These are phyloP conservation scores for Excoecaria cochinchinensis DNA, from an alignment of 345 rosid species.

Conservation along the genomic window DNA sequence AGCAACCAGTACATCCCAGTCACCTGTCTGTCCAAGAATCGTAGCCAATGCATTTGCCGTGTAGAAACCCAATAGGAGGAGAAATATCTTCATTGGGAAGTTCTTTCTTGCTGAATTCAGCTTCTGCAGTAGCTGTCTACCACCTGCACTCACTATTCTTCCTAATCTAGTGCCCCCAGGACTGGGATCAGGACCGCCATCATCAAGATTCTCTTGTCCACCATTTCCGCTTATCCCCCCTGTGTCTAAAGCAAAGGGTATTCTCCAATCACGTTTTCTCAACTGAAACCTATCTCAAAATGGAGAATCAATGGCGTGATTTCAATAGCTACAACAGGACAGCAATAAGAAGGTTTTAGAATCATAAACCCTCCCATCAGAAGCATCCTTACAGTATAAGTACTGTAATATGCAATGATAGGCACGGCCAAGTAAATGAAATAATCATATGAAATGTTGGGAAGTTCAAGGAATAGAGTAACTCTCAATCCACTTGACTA, in stretches of 20 bases:
- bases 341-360: too few relatives aligned
- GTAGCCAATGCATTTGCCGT: conserved; percentile 97
- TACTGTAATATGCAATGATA: not conserved
- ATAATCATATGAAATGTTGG: not conserved
- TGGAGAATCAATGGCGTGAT: not conserved
- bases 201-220: conserved; percentile 46
- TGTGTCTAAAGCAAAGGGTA: conserved; percentile 73
- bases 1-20: conserved; percentile 94
- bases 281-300: conserved; percentile 37
- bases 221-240: conserved; percentile 62
- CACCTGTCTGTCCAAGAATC: conserved; percentile 97
- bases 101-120: conserved; percentile 78
- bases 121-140: conserved; percentile 71
- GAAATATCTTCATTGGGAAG: conserved; percentile 87
- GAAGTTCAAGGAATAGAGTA: not conserved
- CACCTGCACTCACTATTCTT: conserved; percentile 80
- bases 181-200: conserved; percentile 59
- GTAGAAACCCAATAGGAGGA: conserved; percentile 85
- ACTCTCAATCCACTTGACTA: too few relatives aligned
- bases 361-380: not conserved
- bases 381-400: not conserved
- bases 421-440: not conserved
- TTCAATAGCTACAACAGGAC: not conserved
- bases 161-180: conserved; percentile 83
- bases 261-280: conserved; percentile 46